Evolutionary conservation across 768 basidiomycete genomes (phyloP).

Genomic region (Jaapia argillacea): DNA sequence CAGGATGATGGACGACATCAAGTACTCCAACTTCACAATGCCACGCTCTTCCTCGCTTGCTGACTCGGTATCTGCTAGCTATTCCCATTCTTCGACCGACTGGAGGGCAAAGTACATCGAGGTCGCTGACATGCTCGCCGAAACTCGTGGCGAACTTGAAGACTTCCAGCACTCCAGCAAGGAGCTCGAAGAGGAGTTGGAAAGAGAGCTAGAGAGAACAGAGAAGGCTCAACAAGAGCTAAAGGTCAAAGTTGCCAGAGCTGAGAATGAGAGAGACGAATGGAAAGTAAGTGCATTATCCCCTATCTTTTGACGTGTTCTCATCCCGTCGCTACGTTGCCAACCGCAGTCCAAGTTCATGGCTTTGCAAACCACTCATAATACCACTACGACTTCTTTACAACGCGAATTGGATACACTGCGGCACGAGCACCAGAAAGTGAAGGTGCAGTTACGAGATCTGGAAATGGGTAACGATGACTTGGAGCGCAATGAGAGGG

Average conservation of each 20-base stretch:
- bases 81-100: constrained; percentile 44
- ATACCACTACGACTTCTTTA: constrained; percentile 81
- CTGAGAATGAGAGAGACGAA: constrained; percentile 73
- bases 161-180: constrained; percentile 84
- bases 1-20: constrained; percentile 58
- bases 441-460: constrained; percentile 72
- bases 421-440: constrained; percentile 60
- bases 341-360: constrained; percentile 83
- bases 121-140: constrained; percentile 73
- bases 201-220: constrained; percentile 80
- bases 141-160: constrained; percentile 78
- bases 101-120: constrained; percentile 78
- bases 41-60: constrained; percentile 5
- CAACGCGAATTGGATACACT: constrained; percentile 85
- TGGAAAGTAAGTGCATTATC: constrained; percentile 68
- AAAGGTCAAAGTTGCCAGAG: constrained; percentile 56
- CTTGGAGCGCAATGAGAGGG: constrained; percentile 89
- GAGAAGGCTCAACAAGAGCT: constrained; percentile 80
- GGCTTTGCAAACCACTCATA: constrained; percentile 82
- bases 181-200: constrained; percentile 89
- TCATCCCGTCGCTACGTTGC: too few species aligned
- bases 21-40: constrained; percentile 26
- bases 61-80: constrained; percentile 27
- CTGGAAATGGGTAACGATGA: constrained; percentile 98
- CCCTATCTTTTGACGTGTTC: constrained; percentile 4